These are phyloP conservation scores for Sideroxylon spinosum DNA, from an alignment of 179 eudicot species.

Conservation along the genomic window DNA sequence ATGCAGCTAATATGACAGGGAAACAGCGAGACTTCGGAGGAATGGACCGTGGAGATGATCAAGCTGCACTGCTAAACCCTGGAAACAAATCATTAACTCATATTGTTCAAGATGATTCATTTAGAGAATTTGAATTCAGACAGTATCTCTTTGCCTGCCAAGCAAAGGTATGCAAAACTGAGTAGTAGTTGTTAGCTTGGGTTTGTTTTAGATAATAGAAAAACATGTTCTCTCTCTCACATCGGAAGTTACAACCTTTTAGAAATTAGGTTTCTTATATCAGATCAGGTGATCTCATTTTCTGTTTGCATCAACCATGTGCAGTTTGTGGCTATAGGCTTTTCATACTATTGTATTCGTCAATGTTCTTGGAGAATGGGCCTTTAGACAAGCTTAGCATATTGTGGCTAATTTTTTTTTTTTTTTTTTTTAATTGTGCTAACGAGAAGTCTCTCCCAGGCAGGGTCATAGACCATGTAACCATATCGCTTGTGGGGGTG, in stretches of 20 bases:
- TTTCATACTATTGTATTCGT: not conserved
- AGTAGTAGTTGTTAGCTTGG: slow-evolving; percentile 14
- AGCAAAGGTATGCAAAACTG: slow-evolving; percentile 66
- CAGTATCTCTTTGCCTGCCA: slow-evolving; percentile 98
- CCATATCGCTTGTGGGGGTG: too few relatives aligned
- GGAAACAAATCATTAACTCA: slow-evolving; percentile 66
- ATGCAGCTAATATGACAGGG: slow-evolving; percentile 63
- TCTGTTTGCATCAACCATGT: slow-evolving; percentile 5
- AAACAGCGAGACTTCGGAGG: slow-evolving; percentile 86
- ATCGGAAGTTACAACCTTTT: not conserved
- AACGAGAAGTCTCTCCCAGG: too few relatives aligned
- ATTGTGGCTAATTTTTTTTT: not conserved
- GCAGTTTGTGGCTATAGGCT: not conserved
- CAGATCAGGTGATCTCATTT: not conserved
- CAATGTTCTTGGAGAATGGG: not conserved
- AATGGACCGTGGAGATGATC: slow-evolving; percentile 89
- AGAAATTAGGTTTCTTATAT: slow-evolving; percentile 1
- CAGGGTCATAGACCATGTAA: too few relatives aligned
- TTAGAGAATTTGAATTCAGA: slow-evolving; percentile 93
- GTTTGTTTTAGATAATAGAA: slow-evolving; percentile 5
- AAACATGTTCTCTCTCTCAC: not conserved
- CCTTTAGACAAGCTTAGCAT: not conserved
- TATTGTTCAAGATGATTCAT: slow-evolving; percentile 93
- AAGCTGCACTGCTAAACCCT: slow-evolving; percentile 70
- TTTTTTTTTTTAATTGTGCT: too few relatives aligned